Base-by-base conservation (phyloP, 2,329 filamentous ascomycete species). In the Claviceps cyperi region DNA sequence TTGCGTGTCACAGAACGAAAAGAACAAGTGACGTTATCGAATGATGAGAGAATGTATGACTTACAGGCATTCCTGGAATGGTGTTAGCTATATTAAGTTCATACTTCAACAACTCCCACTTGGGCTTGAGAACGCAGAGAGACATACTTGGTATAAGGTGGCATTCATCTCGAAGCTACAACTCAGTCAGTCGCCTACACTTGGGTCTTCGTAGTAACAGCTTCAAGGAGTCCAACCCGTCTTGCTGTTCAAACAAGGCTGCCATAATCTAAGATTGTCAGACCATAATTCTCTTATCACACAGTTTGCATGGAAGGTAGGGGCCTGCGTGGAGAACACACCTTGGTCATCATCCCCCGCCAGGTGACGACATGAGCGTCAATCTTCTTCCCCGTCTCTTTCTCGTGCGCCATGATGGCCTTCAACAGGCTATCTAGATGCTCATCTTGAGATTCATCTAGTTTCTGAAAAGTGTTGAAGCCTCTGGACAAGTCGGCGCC, bases 301-400 rank as follows among this genome's bases (percentile, higher is more conserved):
- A 7, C n/a, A 22, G n/a, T 17, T n/a, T n/a, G 4, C 1, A 15
- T 7, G 37, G 37, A 15, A n/a, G 14, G 19, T 11, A 21, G 17
- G n/a, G 8, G 38, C 38, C 17, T 21, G 17, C 17, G 40, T 7
- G 22, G 28, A 28, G 13, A 38, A 21, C 66, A 49, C 62, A 90
- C 88, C 76, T 96, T 98, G 54, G 92, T 97, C 83, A 98, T 90
- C 88, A 97, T 96, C 38, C 92, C 92, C 60, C 92, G 76, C 91
- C 91, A 98, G 1, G 91, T 97, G 48, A 97, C 75, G 44, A 97
- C 64, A 58, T 94, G 81, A 2, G 84, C 83, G 53, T 89, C 81
- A 35, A 83, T 81, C 60, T 76, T 82, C 59, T 78, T 74, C 2
- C 78, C 76, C 0, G 75, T 78, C 56, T 80, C 73, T 63, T 81